Evolutionary conservation across 140 eudicot species (phyloP).

Genomic region (Bidens hawaiensis): DNA sequence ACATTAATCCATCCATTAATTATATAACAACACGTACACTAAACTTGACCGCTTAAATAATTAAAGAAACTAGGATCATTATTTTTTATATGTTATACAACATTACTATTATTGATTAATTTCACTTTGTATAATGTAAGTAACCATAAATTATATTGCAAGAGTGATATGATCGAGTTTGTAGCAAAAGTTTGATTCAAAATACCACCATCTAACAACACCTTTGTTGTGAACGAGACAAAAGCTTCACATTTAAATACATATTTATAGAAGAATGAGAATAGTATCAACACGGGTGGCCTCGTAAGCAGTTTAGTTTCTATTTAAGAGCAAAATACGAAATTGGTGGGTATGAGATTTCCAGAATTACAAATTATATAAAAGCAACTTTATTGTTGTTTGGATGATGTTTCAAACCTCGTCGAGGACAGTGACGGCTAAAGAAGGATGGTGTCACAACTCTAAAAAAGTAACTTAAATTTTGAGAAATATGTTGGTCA

Average conservation of each 20-base stretch:
- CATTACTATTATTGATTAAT: too few species aligned
- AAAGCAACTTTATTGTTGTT: background rate
- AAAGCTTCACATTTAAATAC: too few species aligned
- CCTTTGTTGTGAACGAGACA: too few species aligned
- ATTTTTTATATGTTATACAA: too few species aligned
- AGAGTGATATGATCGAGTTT: too few species aligned
- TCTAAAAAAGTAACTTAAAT: background rate
- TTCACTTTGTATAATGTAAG: background rate
- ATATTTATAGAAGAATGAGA: too few species aligned
- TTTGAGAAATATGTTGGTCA: too few species aligned
- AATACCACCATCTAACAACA: too few species aligned
- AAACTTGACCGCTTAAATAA: conserved; percentile 20
- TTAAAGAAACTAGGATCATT: background rate
- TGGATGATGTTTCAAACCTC: background rate
- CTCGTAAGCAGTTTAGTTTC: too few species aligned
- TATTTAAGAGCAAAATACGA: too few species aligned
- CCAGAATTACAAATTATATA: background rate
- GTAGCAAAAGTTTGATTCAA: too few species aligned
- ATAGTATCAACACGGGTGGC: too few species aligned
- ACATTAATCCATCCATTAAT: conserved; percentile 16
- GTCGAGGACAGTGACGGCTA: background rate
- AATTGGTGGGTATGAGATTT: background rate
- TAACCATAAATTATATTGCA: background rate
- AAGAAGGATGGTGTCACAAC: background rate
- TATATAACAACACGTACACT: conserved; percentile 31